Evolutionary conservation across 495 filamentous ascomycete species (phyloP).

Genomic region (Aspergillus steynii): DNA sequence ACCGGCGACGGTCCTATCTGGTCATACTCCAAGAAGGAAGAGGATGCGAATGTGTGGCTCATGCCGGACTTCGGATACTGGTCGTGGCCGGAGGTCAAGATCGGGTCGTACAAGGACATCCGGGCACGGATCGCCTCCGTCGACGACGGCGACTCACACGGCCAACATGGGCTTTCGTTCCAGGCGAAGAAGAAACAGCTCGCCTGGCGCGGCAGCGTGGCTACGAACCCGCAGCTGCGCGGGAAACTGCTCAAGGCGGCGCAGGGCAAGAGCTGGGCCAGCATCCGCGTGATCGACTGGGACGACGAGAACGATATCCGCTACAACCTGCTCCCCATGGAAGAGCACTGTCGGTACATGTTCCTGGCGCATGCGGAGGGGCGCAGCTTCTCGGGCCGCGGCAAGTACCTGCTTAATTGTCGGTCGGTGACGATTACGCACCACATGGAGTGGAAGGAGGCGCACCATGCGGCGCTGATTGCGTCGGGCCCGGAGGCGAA

Average conservation of each 20-base stretch:
- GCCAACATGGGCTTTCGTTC: slow-evolving; percentile 26
- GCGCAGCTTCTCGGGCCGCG: slow-evolving; percentile 55
- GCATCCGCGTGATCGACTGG: slow-evolving; percentile 53
- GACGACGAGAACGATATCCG: slow-evolving; percentile 34
- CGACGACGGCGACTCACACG: slow-evolving; percentile 29
- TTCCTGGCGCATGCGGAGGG: slow-evolving; percentile 62
- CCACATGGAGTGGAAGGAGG: slow-evolving; percentile 40
- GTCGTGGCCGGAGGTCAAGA: slow-evolving; percentile 64
- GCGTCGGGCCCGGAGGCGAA: slow-evolving; percentile 57
- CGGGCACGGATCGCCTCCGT: slow-evolving; percentile 38
- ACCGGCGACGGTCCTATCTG: slow-evolving; percentile 43
- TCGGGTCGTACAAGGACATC: slow-evolving; percentile 59
- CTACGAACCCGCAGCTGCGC: slow-evolving; percentile 40
- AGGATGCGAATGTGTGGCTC: slow-evolving; percentile 57
- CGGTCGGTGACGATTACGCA: slow-evolving; percentile 56
- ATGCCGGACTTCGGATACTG: slow-evolving; percentile 83
- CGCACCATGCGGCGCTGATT: slow-evolving; percentile 39
- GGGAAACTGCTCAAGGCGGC: slow-evolving; percentile 47
- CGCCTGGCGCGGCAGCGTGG: slow-evolving; percentile 65
- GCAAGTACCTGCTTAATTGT: slow-evolving; percentile 63
- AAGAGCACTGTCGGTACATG: slow-evolving; percentile 62
- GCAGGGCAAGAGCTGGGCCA: slow-evolving; percentile 50
- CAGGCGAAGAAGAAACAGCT: slow-evolving; percentile 61
- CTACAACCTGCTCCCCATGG: slow-evolving; percentile 45
- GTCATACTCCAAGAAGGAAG: slow-evolving; percentile 50